Evolutionary conservation across 768 basidiomycete species (phyloP).

Genomic region (Tricholoma terreum): DNA sequence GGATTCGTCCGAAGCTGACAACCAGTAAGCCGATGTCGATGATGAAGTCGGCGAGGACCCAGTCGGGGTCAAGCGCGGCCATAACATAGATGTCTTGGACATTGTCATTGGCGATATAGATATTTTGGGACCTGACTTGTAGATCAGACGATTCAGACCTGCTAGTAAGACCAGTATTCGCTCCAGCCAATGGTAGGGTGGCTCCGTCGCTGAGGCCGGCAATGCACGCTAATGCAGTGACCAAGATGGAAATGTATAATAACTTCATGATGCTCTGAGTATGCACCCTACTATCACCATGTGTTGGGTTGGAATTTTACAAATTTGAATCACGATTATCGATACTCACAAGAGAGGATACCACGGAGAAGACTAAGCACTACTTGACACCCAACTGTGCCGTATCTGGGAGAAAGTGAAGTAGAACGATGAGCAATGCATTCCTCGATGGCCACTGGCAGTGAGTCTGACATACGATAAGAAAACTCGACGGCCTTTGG

Average conservation of each 20-base stretch:
- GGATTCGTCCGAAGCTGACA: background rate
- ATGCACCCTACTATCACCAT: background rate
- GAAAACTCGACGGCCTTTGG: too few species aligned
- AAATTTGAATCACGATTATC: too few species aligned
- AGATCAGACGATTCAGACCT: background rate
- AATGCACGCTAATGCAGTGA: background rate
- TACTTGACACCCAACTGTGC: too few species aligned
- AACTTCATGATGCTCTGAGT: background rate
- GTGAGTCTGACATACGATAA: too few species aligned
- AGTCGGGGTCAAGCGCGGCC: background rate
- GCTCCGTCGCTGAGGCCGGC: background rate
- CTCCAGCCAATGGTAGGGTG: background rate
- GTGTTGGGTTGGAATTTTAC: too few species aligned
- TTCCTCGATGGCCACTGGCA: too few species aligned
- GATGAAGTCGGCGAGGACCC: background rate
- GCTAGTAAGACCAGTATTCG: too few species aligned
- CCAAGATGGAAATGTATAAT: background rate
- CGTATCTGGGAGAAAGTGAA: too few species aligned
- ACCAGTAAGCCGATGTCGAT: background rate
- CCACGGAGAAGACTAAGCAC: too few species aligned
- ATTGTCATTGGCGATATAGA: background rate
- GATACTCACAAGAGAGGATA: too few species aligned
- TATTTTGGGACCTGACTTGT: background rate
- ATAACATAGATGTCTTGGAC: background rate
- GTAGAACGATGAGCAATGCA: too few species aligned